Percentiles rank a stretch among this genome's conserved stretches.
These are phyloP conservation scores for Begonia masoniana DNA, from an alignment of 306 rosid genomes.

Conservation along the genomic window DNA sequence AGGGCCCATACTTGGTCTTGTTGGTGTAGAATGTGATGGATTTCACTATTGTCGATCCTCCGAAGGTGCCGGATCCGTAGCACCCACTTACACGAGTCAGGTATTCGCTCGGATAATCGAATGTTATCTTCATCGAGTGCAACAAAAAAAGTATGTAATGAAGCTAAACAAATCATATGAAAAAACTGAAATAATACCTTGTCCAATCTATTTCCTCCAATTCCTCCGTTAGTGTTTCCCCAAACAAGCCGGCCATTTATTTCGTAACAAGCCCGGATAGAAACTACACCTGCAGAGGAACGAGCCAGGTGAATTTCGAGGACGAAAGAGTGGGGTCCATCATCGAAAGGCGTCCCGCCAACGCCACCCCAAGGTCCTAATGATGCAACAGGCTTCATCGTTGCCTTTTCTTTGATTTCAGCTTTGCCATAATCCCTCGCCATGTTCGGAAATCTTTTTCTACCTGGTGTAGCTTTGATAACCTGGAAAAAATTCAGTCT, in stretches of 20 bases:
- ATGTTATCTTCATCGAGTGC: not conserved
- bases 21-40: not conserved
- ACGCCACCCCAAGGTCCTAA: not conserved
- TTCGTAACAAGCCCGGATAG: not conserved
- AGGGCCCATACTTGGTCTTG: not conserved
- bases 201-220: not conserved
- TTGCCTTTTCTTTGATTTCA: not conserved
- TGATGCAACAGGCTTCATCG: not conserved
- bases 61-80: not conserved
- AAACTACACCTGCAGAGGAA: not conserved
- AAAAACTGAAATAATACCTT: not conserved
- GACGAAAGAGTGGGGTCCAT: not conserved
- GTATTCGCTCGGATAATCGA: not conserved
- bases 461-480: not conserved
- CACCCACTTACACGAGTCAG: not conserved
- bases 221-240: not conserved
- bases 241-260: not conserved
- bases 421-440: no score
- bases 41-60: not conserved
- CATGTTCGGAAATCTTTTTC: not conserved
- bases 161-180: no score
- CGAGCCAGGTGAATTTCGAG: not conserved
- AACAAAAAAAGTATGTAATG: no score
- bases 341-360: not conserved
- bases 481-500: not conserved